These are phyloP conservation scores for Pleurotus salmoneostramineus DNA, from an alignment of 768 basidiomycete species.

Conservation along the genomic window DNA sequence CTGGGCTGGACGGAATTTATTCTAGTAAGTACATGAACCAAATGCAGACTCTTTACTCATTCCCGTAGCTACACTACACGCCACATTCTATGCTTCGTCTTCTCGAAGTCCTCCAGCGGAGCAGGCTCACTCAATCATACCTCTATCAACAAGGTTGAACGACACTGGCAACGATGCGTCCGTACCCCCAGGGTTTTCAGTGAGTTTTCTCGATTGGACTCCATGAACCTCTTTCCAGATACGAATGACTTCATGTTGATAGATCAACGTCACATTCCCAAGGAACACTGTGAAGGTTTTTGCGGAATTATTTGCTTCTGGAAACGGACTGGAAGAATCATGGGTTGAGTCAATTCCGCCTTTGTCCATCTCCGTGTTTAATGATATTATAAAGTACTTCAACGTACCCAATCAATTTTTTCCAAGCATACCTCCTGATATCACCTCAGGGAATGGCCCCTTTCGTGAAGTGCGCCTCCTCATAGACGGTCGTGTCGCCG, in stretches of 20 bases:
- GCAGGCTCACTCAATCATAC: conserved; percentile 62
- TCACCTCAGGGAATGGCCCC: conserved; percentile 39
- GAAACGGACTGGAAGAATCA: conserved; percentile 58
- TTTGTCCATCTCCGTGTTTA: not conserved
- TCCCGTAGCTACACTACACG: conserved; percentile 54
- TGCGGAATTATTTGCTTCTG: conserved; percentile 72
- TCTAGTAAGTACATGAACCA: conserved; percentile 40
- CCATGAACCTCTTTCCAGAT: not conserved
- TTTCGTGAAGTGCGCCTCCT: conserved; percentile 48
- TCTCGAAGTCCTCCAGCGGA: conserved; percentile 48
- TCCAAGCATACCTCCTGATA: conserved; percentile 43
- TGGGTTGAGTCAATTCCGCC: conserved; percentile 47
- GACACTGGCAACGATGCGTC: conserved; percentile 69
- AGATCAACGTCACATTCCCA: conserved; percentile 68
- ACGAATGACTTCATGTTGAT: not conserved
- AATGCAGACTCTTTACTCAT: not conserved
- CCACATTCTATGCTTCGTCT: conserved; percentile 70
- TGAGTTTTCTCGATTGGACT: conserved; percentile 20
- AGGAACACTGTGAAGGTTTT: conserved; percentile 62
- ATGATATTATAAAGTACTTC: conserved; percentile 46
- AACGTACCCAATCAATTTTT: conserved; percentile 63
- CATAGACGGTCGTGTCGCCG: conserved; percentile 45
- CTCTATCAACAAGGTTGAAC: conserved; percentile 62
- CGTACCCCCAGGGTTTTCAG: conserved; percentile 72
- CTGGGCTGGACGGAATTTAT: conserved; percentile 61